Percentiles rank a stretch among this genome's conserved stretches.
These are phyloP conservation scores for Emmonsia crescens DNA, from an alignment of 2,329 filamentous ascomycete species.

Conservation along the genomic window DNA sequence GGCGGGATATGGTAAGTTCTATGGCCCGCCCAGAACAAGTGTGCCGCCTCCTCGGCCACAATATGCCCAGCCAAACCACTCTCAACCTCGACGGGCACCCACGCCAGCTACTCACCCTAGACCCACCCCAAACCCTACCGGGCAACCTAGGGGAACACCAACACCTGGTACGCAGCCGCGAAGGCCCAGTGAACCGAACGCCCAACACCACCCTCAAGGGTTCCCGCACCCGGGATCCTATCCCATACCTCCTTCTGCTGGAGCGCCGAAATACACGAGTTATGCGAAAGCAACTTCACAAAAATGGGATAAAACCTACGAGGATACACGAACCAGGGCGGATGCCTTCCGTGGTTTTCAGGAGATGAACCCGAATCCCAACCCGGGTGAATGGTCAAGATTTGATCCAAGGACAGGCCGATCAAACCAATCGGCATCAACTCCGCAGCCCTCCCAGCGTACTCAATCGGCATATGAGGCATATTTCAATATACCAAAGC, in stretches of 20 bases:
- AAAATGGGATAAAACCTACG: conserved; percentile 29
- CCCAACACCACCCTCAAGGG: conserved; percentile 16
- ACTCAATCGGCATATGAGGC: conserved; percentile 32
- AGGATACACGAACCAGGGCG: conserved; percentile 31
- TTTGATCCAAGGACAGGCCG: conserved; percentile 31
- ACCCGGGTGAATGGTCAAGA: conserved; percentile 25
- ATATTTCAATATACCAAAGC: conserved; percentile 23
- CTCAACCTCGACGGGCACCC: conserved; percentile 15
- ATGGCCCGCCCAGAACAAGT: conserved; percentile 12
- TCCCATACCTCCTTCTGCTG: conserved; percentile 25
- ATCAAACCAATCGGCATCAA: conserved; percentile 9
- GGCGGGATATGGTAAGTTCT: conserved; percentile 29
- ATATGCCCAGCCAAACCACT: conserved; percentile 9
- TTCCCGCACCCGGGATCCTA: conserved; percentile 16
- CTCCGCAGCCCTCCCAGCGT: conserved; percentile 15
- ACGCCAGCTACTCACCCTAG: conserved; percentile 4
- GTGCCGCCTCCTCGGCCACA: conserved; percentile 15
- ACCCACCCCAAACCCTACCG: conserved; percentile 1
- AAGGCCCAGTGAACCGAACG: conserved; percentile 9
- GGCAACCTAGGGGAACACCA: not conserved
- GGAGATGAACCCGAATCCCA: conserved; percentile 29
- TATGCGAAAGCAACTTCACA: conserved; percentile 32
- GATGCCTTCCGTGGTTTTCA: conserved; percentile 37
- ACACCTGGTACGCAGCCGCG: not conserved
- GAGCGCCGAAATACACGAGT: conserved; percentile 30